Base-by-base conservation (phyloP, 2,329 filamentous ascomycete species). In the Cladosporium sp. region DNA sequence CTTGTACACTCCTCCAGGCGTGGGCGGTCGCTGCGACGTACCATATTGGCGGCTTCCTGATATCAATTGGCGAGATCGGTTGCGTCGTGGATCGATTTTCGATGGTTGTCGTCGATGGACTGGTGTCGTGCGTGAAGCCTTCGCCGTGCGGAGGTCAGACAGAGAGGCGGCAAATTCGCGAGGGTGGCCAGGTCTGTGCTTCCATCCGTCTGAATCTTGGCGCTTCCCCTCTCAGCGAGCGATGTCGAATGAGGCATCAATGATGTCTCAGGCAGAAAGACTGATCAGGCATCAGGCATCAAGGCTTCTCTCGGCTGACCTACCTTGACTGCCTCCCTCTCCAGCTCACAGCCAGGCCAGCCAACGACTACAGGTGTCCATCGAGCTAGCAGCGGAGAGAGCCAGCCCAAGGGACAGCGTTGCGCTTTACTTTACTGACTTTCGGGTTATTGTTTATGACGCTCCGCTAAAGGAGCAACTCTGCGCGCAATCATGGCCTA, bases 401-500 rank as follows among this genome's bases (percentile, higher is more conserved):
- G n/a, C n/a, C n/a, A n/a, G n/a, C 35, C 43, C 18, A 47, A 47
- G 43, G 43, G 43, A 47, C 43, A 47, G 43, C 43, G 43, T 20
- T 47, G 35, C 43, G 43, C 43, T 39, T 32, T 22, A 39, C 43
- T 29, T 47, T 38, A 20, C 32, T 20, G 30, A 22, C 35, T 16
- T 12, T 16, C 36, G 18, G n/a, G n/a, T n/a, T n/a, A 13, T 47
- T 39, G 43, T 47, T 47, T 47, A 47, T 47, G 43, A 38, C 43
- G 43, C 43, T 47, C 43, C 43, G 43, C 43, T 47, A 38, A 47
- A 47, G 43, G 43, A 47, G 43, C 43, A 38, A 15, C 25, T 13
- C 8, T 22, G 43, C 27, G 29, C 47, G 43, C 58, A 63, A 30
- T 67, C n/a, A 95, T 95, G 91, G 93, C 86, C 75, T 95, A 93